Evolutionary conservation across 495 filamentous ascomycete genomes (phyloP), one percentile per base, ranked within the genome.

Genomic region (Cetradonia linearis): DNA sequence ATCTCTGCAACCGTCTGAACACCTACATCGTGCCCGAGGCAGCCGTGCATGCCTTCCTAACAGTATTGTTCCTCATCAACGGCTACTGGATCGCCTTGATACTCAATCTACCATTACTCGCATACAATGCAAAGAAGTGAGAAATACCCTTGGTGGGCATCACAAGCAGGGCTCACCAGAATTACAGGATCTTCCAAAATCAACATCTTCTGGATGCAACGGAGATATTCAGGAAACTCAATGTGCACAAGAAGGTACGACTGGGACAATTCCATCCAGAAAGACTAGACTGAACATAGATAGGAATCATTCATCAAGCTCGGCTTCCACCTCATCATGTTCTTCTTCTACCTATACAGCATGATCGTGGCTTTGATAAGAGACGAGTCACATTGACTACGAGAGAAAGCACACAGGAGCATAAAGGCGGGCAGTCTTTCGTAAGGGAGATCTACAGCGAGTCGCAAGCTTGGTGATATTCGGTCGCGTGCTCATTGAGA

Each of bases 321-420:
- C 40, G 94, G 92, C 61, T 97, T 99, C 83, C 93, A 97, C 73
- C 84, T 99, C 42, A 71, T 97, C 76, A 94, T 99, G 87, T 99
- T 99, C 82, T 99, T 99, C 82, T 99, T 96, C 83, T 99, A 99
- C 77, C 84, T 99, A 30, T 99, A 97, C 84, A 92, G 83, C 77
- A 99, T 99, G 94, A 99, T 99, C 61, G 93, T 96, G 56, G 92
- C 92, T 61, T 78, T 97, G 57, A 99, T 99, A 79, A 84, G 86
- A 67, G 94, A 99, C 71, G 93, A 98, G 75, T 83, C 88, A 49
- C 79, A 91, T 74, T 96, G 74, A 83, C 66, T 79, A 65, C 69
- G 70, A 59, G 65, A 63, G 49, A 69, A 73, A 65, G 71, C 72
- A 59, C 54, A 58, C 55, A 65, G 47, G 68, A 76, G 61, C 60